A percentile compares a stretch with the other conserved stretches of the same genome.
phyloP scores from a whole-genome alignment of 495 filamentous ascomycete species.

The Poronia punctata region DNA sequence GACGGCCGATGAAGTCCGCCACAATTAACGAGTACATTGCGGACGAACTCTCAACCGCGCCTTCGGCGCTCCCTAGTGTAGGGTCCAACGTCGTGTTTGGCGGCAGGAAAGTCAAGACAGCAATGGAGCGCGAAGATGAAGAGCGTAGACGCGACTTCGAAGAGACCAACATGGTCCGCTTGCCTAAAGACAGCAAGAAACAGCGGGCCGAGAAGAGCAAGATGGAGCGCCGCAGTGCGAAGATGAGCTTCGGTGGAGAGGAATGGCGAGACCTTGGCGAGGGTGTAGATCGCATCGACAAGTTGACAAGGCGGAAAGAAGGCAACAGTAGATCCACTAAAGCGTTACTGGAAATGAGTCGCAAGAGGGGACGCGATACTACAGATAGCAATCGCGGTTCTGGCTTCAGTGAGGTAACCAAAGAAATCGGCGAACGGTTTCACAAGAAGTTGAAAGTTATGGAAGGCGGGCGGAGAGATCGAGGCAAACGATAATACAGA shows the following conservation, averaged over 20 bases:
- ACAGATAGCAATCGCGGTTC: constrained; percentile 51
- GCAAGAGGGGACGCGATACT: constrained; percentile 59
- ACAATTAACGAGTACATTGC: constrained; percentile 81
- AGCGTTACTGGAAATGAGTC: constrained; percentile 66
- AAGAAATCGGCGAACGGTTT: constrained; percentile 58
- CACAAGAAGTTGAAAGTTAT: constrained; percentile 68
- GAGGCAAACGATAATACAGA: constrained; percentile 32
- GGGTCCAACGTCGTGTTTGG: constrained; percentile 69
- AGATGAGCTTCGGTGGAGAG: constrained; percentile 69
- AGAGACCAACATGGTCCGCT: constrained; percentile 76
- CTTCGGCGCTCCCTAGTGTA: constrained; percentile 72
- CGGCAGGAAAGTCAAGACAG: constrained; percentile 67
- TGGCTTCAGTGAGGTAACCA: constrained; percentile 34
- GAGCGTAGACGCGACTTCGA: constrained; percentile 70
- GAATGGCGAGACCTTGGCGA: constrained; percentile 74
- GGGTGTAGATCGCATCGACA: constrained; percentile 69
- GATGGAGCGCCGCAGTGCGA: constrained; percentile 30
- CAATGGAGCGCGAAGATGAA: constrained; percentile 62
- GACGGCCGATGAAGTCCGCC: constrained; percentile 56
- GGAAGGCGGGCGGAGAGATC: constrained; percentile 49
- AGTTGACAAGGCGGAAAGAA: constrained; percentile 56
- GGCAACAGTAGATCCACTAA: constrained; percentile 46
- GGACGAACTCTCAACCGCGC: constrained; percentile 70
- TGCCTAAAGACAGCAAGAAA: constrained; percentile 78
- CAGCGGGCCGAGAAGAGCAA: constrained; percentile 49